phyloP scores from a whole-genome alignment of 1,139 yeast species.

The Zygotorulaspora mrakii region DNA sequence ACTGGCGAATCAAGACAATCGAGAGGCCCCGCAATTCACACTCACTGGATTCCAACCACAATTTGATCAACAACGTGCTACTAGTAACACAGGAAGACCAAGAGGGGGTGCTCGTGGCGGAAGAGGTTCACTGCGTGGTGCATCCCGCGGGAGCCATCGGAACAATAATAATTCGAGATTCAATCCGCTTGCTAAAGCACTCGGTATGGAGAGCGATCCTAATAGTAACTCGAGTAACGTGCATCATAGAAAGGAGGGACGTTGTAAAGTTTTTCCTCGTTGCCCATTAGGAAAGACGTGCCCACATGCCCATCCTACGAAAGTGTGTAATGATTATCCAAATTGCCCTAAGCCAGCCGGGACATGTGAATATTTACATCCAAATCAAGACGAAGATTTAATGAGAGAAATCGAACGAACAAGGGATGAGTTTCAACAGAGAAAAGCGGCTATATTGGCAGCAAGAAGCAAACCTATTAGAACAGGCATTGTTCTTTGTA shows the following conservation, averaged over 20 bases:
- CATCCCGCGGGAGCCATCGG: constrained; percentile 21
- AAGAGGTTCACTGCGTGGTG: constrained; percentile 25
- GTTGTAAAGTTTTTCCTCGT: constrained; percentile 77
- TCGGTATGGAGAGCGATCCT: constrained; percentile 29
- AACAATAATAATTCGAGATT: constrained; percentile 32
- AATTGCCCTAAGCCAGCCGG: constrained; percentile 77
- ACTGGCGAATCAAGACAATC: constrained; percentile 16
- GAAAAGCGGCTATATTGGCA: constrained; percentile 38
- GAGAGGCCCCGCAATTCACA: constrained; percentile 12
- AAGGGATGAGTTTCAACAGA: constrained; percentile 49
- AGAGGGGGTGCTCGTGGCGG: constrained; percentile 27
- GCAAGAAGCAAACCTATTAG: constrained; percentile 37
- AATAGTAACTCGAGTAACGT: constrained; percentile 28
- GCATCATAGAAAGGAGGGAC: constrained; percentile 47
- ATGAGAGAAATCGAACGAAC: constrained; percentile 62
- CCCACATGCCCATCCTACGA: constrained; percentile 74
- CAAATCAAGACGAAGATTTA: constrained; percentile 73
- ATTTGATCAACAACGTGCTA: constrained; percentile 26
- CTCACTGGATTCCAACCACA: constrained; percentile 22
- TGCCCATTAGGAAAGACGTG: constrained; percentile 64
- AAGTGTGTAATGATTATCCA: constrained; percentile 70
- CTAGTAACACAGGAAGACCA: constrained; percentile 15
- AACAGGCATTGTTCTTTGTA: constrained; percentile 59
- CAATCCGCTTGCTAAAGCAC: constrained; percentile 36
- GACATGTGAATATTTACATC: constrained; percentile 77